Evolutionary conservation across 495 filamentous ascomycete species (phyloP).

Genomic region (Haplographium delicatum): DNA sequence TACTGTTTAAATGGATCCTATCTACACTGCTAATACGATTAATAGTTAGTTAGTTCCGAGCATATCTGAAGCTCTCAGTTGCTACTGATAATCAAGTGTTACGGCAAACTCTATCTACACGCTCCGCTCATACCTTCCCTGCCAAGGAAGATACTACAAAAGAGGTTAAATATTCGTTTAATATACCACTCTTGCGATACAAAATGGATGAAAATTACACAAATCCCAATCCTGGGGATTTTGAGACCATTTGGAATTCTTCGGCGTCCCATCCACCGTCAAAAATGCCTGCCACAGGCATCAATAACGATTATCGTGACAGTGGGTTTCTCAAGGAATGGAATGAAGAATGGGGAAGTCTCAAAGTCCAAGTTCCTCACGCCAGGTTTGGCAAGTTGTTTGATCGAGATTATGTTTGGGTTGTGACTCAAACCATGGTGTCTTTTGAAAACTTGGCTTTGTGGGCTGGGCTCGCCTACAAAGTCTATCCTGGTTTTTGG

Average conservation of each 20-base stretch:
- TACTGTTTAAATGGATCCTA: no score
- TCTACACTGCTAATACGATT: no score
- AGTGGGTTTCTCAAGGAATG: slow-evolving; percentile 2
- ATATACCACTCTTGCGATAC: no score
- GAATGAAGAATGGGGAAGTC: slow-evolving; percentile 3
- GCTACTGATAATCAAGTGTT: no score
- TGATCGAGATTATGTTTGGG: slow-evolving; percentile 14
- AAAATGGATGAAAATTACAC: neutral
- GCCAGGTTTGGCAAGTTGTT: slow-evolving; percentile 2
- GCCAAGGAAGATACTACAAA: slow-evolving; percentile 6
- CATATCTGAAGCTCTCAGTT: no score
- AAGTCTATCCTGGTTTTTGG: slow-evolving; percentile 6
- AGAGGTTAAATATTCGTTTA: no score
- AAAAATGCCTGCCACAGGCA: neutral
- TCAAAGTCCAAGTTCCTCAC: neutral
- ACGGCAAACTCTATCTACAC: neutral
- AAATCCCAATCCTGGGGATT: slow-evolving; percentile 2
- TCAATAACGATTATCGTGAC: neutral
- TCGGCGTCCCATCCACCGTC: slow-evolving; percentile 1
- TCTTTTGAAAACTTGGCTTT: slow-evolving; percentile 4
- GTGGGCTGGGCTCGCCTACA: neutral
- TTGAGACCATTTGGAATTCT: slow-evolving; percentile 9
- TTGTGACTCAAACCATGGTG: slow-evolving; percentile 13
- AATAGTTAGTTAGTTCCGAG: no score
- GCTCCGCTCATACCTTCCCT: neutral